Percentiles rank a stretch among this genome's conserved stretches.
Conservation (phyloP, 768 basidiomycete species). For the Phlebiopsis flavidoalba region DNA sequence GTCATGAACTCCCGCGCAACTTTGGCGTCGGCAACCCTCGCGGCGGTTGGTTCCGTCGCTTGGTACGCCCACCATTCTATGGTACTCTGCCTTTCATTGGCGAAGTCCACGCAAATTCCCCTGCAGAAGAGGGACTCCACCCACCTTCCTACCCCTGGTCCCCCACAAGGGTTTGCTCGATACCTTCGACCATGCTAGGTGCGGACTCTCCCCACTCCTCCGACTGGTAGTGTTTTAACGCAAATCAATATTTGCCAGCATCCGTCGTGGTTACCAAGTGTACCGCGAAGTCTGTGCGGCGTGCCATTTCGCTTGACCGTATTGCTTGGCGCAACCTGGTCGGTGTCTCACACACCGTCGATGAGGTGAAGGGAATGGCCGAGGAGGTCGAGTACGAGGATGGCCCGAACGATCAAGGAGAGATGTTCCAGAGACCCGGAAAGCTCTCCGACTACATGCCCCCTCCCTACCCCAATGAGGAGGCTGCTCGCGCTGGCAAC, state of each 20-base stretch:
- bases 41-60: constrained; percentile 85
- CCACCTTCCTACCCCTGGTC: constrained; percentile 85
- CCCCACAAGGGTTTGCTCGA: constrained; percentile 82
- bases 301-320: constrained; percentile 97
- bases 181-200: constrained; percentile 96
- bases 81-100: constrained; percentile 86
- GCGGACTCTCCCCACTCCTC: constrained; percentile 26
- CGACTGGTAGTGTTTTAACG: constrained; percentile 9
- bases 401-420: constrained; percentile 89
- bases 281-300: constrained; percentile 99
- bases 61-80: constrained; percentile 97
- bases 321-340: constrained; percentile 99
- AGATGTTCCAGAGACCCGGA: constrained; percentile 98
- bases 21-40: constrained; percentile 66
- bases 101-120: constrained; percentile 89
- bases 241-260: constrained; percentile 41
- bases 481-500: constrained; percentile 93
- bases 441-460: constrained; percentile 98
- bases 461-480: constrained; percentile 92
- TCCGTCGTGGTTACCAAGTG: constrained; percentile 93
- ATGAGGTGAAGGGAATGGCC: constrained; percentile 86
- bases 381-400: constrained; percentile 97
- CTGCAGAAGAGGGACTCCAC: constrained; percentile 93
- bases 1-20: constrained; percentile 67
- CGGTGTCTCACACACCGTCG: constrained; percentile 93